Base-by-base conservation (phyloP, 768 basidiomycete species). In the Paxillus rubicundulus region DNA sequence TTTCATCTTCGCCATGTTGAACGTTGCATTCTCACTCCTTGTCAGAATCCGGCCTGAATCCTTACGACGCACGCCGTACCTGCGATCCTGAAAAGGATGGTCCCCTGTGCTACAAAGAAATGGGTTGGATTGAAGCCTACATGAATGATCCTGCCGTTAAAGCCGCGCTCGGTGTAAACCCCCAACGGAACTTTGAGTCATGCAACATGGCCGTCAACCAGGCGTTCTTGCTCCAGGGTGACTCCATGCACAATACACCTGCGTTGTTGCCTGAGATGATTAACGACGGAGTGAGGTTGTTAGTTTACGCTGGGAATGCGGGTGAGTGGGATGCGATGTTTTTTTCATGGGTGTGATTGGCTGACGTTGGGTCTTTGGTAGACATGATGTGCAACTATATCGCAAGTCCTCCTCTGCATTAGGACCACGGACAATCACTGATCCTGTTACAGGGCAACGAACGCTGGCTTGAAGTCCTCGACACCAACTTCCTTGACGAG, bases 301-400 rank as follows among this genome's bases (percentile, higher is more conserved):
- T 98, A 28, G 84, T 98, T 39, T 98, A 97, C 63, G 92, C 94
- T 53, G 94, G 89, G 17, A 86, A 88, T 57, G 88, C 89, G 61
- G 76, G 87, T 86, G 58, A 55, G 82, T 75, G 17, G 27, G 16
- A 27, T 12, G 28, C 8, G 50, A 5, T 52, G 3, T 8, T 52
- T 27, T 27, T 30, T 52, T 36, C n/a, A 18, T 57, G 37, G 17
- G 6, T 37, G 20, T n/a, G 34, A 30, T 1, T 47, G 28, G 14
- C 65, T 57, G 57, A 63, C 60, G 37, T 58, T 32, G 24, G 33
- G n/a, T 28, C 13, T 55, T 55, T 28, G 37, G 53, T 45, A 78
- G 92, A 94, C 68, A 82, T 85, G 77, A 87, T 91, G 87, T 95
- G 92, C 77, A 93, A 94, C 71, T 89, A 79, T 61, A 79, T 89